phyloP scores from a whole-genome alignment of 2,329 filamentous ascomycete genomes.

The Capronia epimyces region DNA sequence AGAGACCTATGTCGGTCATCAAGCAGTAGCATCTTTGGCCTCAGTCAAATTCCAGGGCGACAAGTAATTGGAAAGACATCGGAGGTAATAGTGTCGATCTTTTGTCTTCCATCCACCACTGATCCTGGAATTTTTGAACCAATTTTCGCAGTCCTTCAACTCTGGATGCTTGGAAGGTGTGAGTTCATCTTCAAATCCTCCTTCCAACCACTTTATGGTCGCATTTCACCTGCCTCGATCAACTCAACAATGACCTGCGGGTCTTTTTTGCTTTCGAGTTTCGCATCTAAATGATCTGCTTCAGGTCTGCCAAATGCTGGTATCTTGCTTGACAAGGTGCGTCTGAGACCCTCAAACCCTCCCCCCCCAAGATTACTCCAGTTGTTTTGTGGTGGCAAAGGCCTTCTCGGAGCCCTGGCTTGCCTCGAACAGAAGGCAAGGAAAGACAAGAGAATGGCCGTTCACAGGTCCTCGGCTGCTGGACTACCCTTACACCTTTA shows the following conservation, averaged over 20 bases:
- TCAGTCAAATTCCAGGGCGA: neutral
- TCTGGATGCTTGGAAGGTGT: slow-evolving; percentile 26
- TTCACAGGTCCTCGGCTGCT: slow-evolving; percentile 34
- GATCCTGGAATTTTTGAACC: slow-evolving; percentile 27
- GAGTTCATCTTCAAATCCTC: slow-evolving; percentile 28
- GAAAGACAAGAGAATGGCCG: slow-evolving; percentile 30
- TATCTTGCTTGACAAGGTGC: slow-evolving; percentile 19
- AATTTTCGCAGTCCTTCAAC: slow-evolving; percentile 28
- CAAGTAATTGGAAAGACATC: too few relatives aligned
- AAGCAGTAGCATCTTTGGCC: neutral
- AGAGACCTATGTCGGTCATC: neutral
- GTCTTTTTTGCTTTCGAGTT: slow-evolving; percentile 23
- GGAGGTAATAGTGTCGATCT: too few relatives aligned
- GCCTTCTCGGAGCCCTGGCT: slow-evolving; percentile 23
- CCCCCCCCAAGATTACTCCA: slow-evolving; percentile 24
- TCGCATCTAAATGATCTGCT: slow-evolving; percentile 23
- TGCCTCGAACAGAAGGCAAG: slow-evolving; percentile 28
- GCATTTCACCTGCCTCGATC: slow-evolving; percentile 24
- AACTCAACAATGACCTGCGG: slow-evolving; percentile 26
- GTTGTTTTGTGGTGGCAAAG: slow-evolving; percentile 30
- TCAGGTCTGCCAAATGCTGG: slow-evolving; percentile 25
- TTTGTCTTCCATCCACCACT: too few relatives aligned
- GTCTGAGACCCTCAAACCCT: slow-evolving; percentile 29
- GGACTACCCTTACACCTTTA: too few relatives aligned
- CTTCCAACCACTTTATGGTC: slow-evolving; percentile 28